Evolutionary conservation across 2,329 filamentous ascomycete genomes (phyloP).

Genomic region (Beauveria sp.): DNA sequence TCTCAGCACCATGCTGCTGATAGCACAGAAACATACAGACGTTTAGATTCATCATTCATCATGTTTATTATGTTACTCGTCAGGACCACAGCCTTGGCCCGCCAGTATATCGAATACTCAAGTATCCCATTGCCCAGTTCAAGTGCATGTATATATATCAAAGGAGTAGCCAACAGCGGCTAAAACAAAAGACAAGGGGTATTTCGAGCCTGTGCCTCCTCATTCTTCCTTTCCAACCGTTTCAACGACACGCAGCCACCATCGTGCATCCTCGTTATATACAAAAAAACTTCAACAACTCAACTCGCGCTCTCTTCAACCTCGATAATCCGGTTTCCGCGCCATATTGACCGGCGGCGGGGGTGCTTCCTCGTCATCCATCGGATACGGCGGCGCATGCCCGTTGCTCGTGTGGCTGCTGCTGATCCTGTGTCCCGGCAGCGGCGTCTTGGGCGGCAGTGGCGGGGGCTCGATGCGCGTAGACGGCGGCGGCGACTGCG

Average conservation of each 20-base stretch:
- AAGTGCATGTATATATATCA: too few species aligned
- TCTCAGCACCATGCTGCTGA: too few species aligned
- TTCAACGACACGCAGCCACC: too few species aligned
- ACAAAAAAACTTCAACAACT: too few species aligned
- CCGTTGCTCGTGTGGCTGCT: slow-evolving; percentile 13
- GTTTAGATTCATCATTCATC: too few species aligned
- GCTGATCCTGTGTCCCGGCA: slow-evolving; percentile 41
- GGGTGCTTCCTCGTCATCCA: slow-evolving; percentile 58
- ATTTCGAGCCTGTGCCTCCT: not conserved
- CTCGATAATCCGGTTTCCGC: slow-evolving; percentile 69
- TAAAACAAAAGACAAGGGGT: not conserved
- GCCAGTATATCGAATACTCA: too few species aligned
- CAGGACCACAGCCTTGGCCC: too few species aligned
- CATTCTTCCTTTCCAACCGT: not conserved
- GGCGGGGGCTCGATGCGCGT: slow-evolving; percentile 56
- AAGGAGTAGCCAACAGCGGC: too few species aligned
- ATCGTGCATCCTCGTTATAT: too few species aligned
- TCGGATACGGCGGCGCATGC: slow-evolving; percentile 63
- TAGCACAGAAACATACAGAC: too few species aligned
- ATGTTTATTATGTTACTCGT: too few species aligned
- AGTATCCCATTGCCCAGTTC: too few species aligned
- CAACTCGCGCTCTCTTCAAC: slow-evolving; percentile 21
- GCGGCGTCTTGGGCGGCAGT: slow-evolving; percentile 68
- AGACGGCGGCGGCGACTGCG: slow-evolving; percentile 17
- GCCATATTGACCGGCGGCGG: slow-evolving; percentile 81